Evolutionary conservation across 495 filamentous ascomycete genomes (phyloP).

Genomic region (Hypoxylon cercidicola): DNA sequence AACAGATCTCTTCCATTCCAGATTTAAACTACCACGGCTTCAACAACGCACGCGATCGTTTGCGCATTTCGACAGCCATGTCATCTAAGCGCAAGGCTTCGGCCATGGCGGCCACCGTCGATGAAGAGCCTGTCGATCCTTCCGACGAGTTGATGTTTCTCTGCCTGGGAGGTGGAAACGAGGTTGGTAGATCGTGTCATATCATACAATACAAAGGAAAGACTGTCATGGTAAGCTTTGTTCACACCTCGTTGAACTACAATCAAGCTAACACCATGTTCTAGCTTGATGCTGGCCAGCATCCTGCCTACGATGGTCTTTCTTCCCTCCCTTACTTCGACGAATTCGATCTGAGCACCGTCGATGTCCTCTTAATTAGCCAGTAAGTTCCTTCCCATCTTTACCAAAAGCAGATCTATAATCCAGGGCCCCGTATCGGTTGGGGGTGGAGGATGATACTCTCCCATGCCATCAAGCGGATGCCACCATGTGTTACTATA

Average conservation of each 20-base stretch:
- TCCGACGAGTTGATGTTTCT: conserved; percentile 92
- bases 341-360: conserved; percentile 96
- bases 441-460: conserved; percentile 21
- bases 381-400: conserved; percentile 74
- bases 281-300: conserved; percentile 95
- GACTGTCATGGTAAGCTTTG: conserved; percentile 86
- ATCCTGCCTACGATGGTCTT: conserved; percentile 96
- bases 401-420: conserved; percentile 20
- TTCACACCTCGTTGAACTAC: conserved; percentile 35
- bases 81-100: conserved; percentile 80
- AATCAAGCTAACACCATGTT: conserved; percentile 12
- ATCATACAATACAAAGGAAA: conserved; percentile 99
- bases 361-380: conserved; percentile 96
- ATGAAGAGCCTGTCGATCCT: conserved; percentile 78
- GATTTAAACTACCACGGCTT: neutral
- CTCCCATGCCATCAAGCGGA: conserved; percentile 13
- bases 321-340: conserved; percentile 96
- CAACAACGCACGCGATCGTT: neutral
- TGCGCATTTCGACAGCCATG: conserved; percentile 59
- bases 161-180: conserved; percentile 93
- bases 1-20: conserved; percentile 11
- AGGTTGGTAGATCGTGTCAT: conserved; percentile 96
- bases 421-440: conserved; percentile 35
- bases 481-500: conserved; percentile 4
- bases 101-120: conserved; percentile 65